Evolutionary conservation across 768 basidiomycete species (phyloP), one percentile per base, ranked within the genome.

Genomic region (Lactarius evosmus): DNA sequence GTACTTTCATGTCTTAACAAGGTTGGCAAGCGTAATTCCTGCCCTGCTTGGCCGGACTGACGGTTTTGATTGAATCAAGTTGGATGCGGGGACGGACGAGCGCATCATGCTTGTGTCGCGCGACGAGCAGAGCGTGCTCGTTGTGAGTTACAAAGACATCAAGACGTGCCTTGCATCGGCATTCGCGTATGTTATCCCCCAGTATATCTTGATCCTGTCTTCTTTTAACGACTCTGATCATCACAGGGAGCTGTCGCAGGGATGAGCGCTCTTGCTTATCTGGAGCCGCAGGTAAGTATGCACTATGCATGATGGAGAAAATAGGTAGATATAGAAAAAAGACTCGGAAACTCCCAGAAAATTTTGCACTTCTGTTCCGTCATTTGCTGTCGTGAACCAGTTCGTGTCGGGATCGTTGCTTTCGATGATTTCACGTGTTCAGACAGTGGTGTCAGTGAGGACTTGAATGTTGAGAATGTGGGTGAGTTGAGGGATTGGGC

Each of bases 121-220:
- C 52, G 96, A 99, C 73, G 97, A 98, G 73, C 95, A 96, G 78
- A 95, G 89, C 70, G 97, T 95, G 73, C 81, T 98, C 17, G 91
- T 96, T 9, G 94, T 97, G 44, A 91, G 85, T 72, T 97, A 95
- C 77, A 90, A 89, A 73, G 95, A 97, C 59, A 82, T 98, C 77
- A 95, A 91, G 76, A 73, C 82, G 3, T 95, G 91, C 72, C 81
- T 96, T 41, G 88, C 94, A 56, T 82, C 85, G 4, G 89, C 94
- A 9, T 96, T 95, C 73, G 80, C 80, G 94, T 95, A 66, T 56
- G 88, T 80, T 40, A 14, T 32, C 41, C 19, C 22, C 16, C 14
- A 4, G 3, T 50, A 17, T 40, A 8, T 27, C 29, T 25, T 40
- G 54, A 9, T 55, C 27, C 6, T n/a, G 3, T 27, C 27, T 51